A percentile compares a stretch with the other conserved stretches of the same genome.
These are phyloP conservation scores for Suillus bovinus DNA, from an alignment of 768 basidiomycete species.

Conservation along the genomic window DNA sequence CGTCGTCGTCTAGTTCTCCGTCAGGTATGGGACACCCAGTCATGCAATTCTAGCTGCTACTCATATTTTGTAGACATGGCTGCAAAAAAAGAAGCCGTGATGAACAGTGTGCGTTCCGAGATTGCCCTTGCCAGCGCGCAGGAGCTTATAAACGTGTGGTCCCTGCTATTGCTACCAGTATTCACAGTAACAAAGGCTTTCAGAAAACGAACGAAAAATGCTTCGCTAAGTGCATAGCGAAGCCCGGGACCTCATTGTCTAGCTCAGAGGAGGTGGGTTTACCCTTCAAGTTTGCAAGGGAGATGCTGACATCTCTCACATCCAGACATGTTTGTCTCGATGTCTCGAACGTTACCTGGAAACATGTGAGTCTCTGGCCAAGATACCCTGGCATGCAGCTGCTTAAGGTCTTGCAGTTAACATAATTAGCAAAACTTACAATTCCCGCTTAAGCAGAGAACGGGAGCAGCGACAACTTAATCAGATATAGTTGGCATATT, in stretches of 20 bases:
- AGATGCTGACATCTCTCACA: background rate
- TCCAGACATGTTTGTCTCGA: conserved; percentile 68
- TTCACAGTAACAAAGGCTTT: background rate
- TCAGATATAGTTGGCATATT: background rate
- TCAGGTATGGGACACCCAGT: conserved; percentile 21
- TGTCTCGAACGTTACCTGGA: conserved; percentile 86
- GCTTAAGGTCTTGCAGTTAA: conserved; percentile 52
- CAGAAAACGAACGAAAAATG: conserved; percentile 84
- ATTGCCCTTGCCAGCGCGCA: conserved; percentile 75
- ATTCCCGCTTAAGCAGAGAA: conserved; percentile 56
- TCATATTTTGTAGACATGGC: conserved; percentile 32
- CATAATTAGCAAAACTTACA: conserved; percentile 72
- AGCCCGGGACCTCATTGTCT: conserved; percentile 69
- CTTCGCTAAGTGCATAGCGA: conserved; percentile 73
- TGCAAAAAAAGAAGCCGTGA: conserved; percentile 45
- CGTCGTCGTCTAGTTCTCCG: conserved; percentile 34
- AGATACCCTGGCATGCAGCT: conserved; percentile 16
- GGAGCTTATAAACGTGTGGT: conserved; percentile 71
- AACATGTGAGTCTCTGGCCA: conserved; percentile 56
- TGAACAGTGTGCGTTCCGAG: conserved; percentile 68
- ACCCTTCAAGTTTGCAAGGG: background rate
- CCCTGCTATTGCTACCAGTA: background rate
- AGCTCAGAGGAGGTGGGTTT: conserved; percentile 68
- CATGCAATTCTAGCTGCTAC: background rate
- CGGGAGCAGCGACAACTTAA: conserved; percentile 26